Percentiles rank a stretch among this genome's conserved stretches.
These are phyloP conservation scores for Globisporangium barbulae DNA, from an alignment of 352 stramenopile genomes.

Conservation along the genomic window DNA sequence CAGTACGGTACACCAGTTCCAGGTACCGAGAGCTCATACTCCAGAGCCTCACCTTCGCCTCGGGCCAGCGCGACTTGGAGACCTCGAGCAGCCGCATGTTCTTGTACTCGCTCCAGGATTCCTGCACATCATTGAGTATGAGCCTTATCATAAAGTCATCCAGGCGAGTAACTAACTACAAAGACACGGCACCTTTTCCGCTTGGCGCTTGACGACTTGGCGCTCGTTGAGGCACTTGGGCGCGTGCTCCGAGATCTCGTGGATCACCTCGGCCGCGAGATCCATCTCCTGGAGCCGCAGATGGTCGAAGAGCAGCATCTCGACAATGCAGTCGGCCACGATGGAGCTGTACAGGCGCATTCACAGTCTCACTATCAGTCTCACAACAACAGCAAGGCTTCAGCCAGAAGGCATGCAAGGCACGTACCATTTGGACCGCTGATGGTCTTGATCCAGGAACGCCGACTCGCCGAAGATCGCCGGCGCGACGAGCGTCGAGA, in stretches of 20 bases:
- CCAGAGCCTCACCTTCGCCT: conserved; percentile 36
- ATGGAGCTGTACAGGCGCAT: conserved; percentile 27
- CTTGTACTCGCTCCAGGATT: conserved; percentile 68
- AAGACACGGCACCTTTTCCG: conserved; percentile 24
- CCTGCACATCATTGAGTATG: conserved; percentile 21
- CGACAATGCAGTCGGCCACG: conserved; percentile 63
- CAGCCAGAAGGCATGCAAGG: background rate
- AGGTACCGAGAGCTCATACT: background rate
- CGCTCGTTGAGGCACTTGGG: conserved; percentile 62
- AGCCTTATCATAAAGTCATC: background rate
- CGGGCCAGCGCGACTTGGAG: conserved; percentile 64
- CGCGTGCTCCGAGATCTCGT: conserved; percentile 43
- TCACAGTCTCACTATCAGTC: conserved; percentile 3
- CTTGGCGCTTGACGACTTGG: conserved; percentile 42
- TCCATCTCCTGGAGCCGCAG: conserved; percentile 78
- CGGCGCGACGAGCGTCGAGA: conserved; percentile 42
- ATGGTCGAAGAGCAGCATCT: conserved; percentile 70
- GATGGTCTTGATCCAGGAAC: conserved; percentile 47
- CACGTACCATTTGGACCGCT: conserved; percentile 48
- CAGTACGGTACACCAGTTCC: background rate
- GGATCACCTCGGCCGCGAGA: conserved; percentile 48
- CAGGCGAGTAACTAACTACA: background rate
- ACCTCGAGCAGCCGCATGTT: conserved; percentile 61
- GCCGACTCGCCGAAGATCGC: conserved; percentile 62
- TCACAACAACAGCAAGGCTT: background rate